phyloP scores from a whole-genome alignment of 352 stramenopile species.

The Phytophthora multivora region DNA sequence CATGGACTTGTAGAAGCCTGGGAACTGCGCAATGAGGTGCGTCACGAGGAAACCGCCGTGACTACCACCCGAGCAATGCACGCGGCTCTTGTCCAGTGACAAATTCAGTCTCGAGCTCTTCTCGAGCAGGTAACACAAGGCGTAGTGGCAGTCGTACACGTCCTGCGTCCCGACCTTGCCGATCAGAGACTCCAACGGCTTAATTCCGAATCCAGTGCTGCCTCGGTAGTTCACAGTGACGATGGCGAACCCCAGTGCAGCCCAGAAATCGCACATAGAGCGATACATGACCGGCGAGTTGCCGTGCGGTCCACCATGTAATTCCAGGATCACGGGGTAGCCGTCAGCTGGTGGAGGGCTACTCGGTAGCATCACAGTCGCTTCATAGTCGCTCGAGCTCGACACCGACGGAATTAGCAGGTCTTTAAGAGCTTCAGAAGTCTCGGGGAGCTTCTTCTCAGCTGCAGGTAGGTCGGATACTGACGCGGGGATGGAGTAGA shows the following conservation, averaged over 20 bases:
- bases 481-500: slow-evolving; percentile 54
- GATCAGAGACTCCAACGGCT: slow-evolving; percentile 89
- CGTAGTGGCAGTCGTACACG: slow-evolving; percentile 92
- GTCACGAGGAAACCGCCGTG: slow-evolving; percentile 95
- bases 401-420: slow-evolving; percentile 55
- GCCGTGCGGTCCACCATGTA: slow-evolving; percentile 94
- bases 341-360: slow-evolving; percentile 35
- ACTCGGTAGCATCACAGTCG: slow-evolving; percentile 72
- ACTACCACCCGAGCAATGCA: slow-evolving; percentile 94
- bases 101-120: slow-evolving; percentile 47
- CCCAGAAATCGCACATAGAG: slow-evolving; percentile 90
- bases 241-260: slow-evolving; percentile 89
- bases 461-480: slow-evolving; percentile 52
- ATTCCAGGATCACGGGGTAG: slow-evolving; percentile 81
- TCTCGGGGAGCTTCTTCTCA: slow-evolving; percentile 38
- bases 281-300: slow-evolving; percentile 88
- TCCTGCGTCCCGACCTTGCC: slow-evolving; percentile 92
- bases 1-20: slow-evolving; percentile 93
- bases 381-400: slow-evolving; percentile 72
- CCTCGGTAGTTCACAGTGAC: slow-evolving; percentile 96
- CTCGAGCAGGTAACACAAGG: slow-evolving; percentile 72
- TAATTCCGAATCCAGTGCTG: slow-evolving; percentile 93
- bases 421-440: slow-evolving; percentile 38
- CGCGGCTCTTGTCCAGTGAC: slow-evolving; percentile 68
- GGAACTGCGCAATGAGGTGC: slow-evolving; percentile 94